Evolutionary conservation across 2,329 filamentous ascomycete genomes (phyloP).

Genomic region (Colletotrichum sp.): DNA sequence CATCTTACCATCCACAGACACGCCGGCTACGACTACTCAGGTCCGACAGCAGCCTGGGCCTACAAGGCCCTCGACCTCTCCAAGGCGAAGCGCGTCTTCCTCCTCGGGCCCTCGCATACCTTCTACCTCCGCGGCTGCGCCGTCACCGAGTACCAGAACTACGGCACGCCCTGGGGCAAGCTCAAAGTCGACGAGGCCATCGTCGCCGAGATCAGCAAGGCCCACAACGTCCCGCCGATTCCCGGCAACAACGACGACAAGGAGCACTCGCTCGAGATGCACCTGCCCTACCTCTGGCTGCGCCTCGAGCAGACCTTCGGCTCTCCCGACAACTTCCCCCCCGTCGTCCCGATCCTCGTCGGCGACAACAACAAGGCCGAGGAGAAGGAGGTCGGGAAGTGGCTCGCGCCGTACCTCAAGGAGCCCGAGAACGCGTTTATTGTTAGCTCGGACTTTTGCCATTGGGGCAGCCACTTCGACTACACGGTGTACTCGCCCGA

Average conservation of each 20-base stretch:
- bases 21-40: slow-evolving; percentile 92
- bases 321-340: slow-evolving; percentile 64
- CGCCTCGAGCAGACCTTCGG: slow-evolving; percentile 61
- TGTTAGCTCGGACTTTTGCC: slow-evolving; percentile 94
- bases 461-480: slow-evolving; percentile 86
- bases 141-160: slow-evolving; percentile 73
- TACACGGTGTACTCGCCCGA: slow-evolving; percentile 77
- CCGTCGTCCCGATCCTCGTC: slow-evolving; percentile 84
- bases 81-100: slow-evolving; percentile 83
- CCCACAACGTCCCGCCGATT: slow-evolving; percentile 60
- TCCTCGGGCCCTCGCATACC: slow-evolving; percentile 92
- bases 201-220: slow-evolving; percentile 39
- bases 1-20: slow-evolving; percentile 73
- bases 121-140: slow-evolving; percentile 80
- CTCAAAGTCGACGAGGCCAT: slow-evolving; percentile 68
- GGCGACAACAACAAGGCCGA: slow-evolving; percentile 72
- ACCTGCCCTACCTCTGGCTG: slow-evolving; percentile 91
- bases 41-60: slow-evolving; percentile 90
- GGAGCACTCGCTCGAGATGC: slow-evolving; percentile 97
- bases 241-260: slow-evolving; percentile 70
- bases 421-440: slow-evolving; percentile 83
- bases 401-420: slow-evolving; percentile 79
- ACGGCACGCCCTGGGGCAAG: slow-evolving; percentile 77
- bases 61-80: slow-evolving; percentile 88
- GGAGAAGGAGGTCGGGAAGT: slow-evolving; percentile 71